Evolutionary conservation across 2,329 filamentous ascomycete species (phyloP), one percentile per base, ranked within the genome.

Genomic region (Hymenoscyphus scutula): DNA sequence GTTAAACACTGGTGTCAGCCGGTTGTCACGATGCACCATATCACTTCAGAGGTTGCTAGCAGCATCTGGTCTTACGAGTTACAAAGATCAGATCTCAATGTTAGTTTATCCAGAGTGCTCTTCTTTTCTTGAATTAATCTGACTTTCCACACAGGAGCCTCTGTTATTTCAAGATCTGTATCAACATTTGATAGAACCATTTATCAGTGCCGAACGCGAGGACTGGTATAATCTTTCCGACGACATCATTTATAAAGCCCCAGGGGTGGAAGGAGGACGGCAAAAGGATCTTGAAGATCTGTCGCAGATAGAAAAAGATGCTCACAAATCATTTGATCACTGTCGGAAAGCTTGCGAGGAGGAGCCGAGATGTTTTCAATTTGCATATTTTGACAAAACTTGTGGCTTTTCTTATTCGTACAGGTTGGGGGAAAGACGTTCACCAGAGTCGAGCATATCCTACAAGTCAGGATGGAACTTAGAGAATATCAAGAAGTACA

Each of bases 201-300:
- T 77, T 34, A 73, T 83, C 65, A 72, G 75, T 37, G 67, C 74
- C 5, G 69, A 78, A 78, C 23, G 73, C 78, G 54, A 61, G 13
- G 74, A 82, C 56, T 84, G 82, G 82, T 78, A 84, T 69, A 84
- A 84, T 67, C 67, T 79, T 2, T 80, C 81, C 5, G 77, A 82
- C 25, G 79, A 82, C 60, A 80, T 79, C 0, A 10, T 48, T 10
- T 23, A 23, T 11, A 48, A 48, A 19, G n/a, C n/a, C 3, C 41
- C 41, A 2, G 41, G n/a, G 10, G 41, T 25, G 11, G 41, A 48
- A 48, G 41, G 38, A 41, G 38, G 41, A 48, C 11, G n/a, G 73
- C 75, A 17, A 79, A 78, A 69, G 81, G 79, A 64, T 71, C 3
- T 29, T 13, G 32, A 56, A 19, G 19, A 23, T 19, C 25, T 56